Base-by-base conservation (phyloP, 352 stramenopile species). In the Globisporangium cylindrosporum region DNA sequence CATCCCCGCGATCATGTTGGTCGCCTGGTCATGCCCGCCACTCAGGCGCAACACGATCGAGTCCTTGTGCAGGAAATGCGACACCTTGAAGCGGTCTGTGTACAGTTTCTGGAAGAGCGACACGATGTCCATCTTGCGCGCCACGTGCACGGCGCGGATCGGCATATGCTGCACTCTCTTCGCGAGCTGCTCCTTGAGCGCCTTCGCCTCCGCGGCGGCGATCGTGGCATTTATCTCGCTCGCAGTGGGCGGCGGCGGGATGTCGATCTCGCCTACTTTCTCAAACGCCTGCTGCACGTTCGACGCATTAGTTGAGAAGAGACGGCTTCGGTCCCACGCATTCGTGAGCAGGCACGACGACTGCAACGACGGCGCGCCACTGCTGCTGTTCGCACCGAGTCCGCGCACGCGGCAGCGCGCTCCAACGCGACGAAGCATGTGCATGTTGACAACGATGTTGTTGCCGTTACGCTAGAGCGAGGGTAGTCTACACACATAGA, bases 31-130 rank as follows among this genome's bases (percentile, higher is more conserved):
- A 20, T 79, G 49, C 10, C 65, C 32, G 32, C 76, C 78, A 57
- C 79, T 84, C 8, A 92, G 73, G 18, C 79, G 73, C 63, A 93
- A 24, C 59, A 93, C 85, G 68, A 94, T 84, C 38, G 87, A 93
- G 77, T 94, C 87, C 68, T 91, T 90, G 72, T 92, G 82, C 58
- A 94, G 56, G 61, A 86, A 93, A 60, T 95, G 86, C 27, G 82
- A 81, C 20, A 93, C 83, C 56, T 95, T 92, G 74, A 89, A 92
- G 43, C 84, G 74, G 67, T 95, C 85, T 43, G 85, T 93, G 74
- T 93, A 96, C 41, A 95, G 79, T 70, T 92, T 92, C 76, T 93
- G 80, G 73, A 95, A 96, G 64, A 96, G 84, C 41, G 76, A 78
- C 36, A 88, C 75, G 62, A 94, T 92, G 75, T 96, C 86, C 80